Evolutionary conservation across 768 basidiomycete species (phyloP).

Genomic region (Suillus spraguei): DNA sequence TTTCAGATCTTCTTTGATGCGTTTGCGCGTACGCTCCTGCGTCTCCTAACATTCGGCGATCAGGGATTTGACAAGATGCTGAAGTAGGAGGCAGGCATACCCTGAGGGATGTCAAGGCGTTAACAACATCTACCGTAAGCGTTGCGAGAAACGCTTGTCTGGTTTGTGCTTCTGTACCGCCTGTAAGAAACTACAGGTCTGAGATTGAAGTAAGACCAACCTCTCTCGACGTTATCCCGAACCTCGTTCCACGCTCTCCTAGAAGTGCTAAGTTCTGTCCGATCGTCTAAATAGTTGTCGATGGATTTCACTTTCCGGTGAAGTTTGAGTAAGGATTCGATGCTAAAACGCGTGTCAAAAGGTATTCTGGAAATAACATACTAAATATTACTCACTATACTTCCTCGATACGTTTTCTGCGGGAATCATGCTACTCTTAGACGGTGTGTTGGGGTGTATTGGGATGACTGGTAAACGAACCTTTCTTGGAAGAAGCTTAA

Average conservation of each 20-base stretch:
- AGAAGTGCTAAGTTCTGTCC: constrained; percentile 60
- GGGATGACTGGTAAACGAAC: constrained; percentile 41
- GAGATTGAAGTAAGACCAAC: constrained; percentile 37
- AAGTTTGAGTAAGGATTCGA: constrained; percentile 73
- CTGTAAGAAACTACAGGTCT: constrained; percentile 2
- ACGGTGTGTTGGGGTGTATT: constrained; percentile 20
- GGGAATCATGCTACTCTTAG: constrained; percentile 17
- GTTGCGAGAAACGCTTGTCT: constrained; percentile 78
- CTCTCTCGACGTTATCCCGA: constrained; percentile 83
- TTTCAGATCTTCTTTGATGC: constrained; percentile 90
- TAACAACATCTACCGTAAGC: constrained; percentile 73
- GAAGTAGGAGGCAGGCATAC: constrained; percentile 36
- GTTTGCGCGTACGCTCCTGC: constrained; percentile 89
- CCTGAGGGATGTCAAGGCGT: constrained; percentile 66
- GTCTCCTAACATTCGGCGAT: constrained; percentile 58
- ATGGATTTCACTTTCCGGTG: constrained; percentile 71
- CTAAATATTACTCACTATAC: constrained; percentile 57
- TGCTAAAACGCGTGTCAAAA: constrained; percentile 42
- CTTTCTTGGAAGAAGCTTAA: constrained; percentile 86
- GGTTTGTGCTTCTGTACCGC: constrained; percentile 70
- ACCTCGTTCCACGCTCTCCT: constrained; percentile 84
- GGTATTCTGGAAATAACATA: constrained; percentile 3
- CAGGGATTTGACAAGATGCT: constrained; percentile 7
- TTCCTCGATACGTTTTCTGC: constrained; percentile 84
- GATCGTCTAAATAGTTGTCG: constrained; percentile 76